These are phyloP conservation scores for Karstenula rhodostoma DNA, from an alignment of 2,329 filamentous ascomycete genomes.

Conservation along the genomic window DNA sequence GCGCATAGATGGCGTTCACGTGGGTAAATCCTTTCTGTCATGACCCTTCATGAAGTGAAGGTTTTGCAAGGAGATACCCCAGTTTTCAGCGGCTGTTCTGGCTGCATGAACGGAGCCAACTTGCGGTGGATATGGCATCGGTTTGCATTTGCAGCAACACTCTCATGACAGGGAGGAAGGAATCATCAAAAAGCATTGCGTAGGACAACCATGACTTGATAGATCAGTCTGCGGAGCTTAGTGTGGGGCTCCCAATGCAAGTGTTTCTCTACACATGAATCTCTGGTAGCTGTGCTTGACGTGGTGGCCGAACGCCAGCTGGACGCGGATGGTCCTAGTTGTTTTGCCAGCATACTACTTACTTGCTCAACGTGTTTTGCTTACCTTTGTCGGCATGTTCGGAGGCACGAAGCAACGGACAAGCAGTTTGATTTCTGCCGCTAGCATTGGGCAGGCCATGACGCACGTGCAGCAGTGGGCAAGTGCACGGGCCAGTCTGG, in stretches of 20 bases:
- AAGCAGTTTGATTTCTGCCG: too few relatives aligned
- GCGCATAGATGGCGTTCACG: slow-evolving; percentile 52
- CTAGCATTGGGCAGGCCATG: background rate
- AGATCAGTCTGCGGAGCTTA: slow-evolving; percentile 39
- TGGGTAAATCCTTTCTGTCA: slow-evolving; percentile 41
- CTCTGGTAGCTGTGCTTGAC: background rate
- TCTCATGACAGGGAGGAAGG: slow-evolving; percentile 46
- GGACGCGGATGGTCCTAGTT: too few relatives aligned
- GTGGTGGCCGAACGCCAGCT: too few relatives aligned
- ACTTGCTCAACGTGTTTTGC: too few relatives aligned
- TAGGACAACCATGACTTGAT: slow-evolving; percentile 43
- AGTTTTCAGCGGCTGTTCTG: slow-evolving; percentile 34
- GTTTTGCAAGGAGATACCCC: slow-evolving; percentile 47
- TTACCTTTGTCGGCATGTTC: too few relatives aligned
- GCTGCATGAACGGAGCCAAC: slow-evolving; percentile 28
- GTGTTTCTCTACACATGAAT: slow-evolving; percentile 19
- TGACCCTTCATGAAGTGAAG: slow-evolving; percentile 34
- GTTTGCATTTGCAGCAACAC: slow-evolving; percentile 40
- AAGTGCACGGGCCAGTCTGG: slow-evolving; percentile 2
- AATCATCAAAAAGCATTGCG: slow-evolving; percentile 49
- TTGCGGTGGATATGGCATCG: slow-evolving; percentile 40
- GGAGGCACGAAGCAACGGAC: too few relatives aligned
- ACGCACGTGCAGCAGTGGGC: background rate
- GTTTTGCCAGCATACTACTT: too few relatives aligned
- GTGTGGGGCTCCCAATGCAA: slow-evolving; percentile 36